phyloP scores from a whole-genome alignment of 352 stramenopile species.

The Pythium rishiriense region DNA sequence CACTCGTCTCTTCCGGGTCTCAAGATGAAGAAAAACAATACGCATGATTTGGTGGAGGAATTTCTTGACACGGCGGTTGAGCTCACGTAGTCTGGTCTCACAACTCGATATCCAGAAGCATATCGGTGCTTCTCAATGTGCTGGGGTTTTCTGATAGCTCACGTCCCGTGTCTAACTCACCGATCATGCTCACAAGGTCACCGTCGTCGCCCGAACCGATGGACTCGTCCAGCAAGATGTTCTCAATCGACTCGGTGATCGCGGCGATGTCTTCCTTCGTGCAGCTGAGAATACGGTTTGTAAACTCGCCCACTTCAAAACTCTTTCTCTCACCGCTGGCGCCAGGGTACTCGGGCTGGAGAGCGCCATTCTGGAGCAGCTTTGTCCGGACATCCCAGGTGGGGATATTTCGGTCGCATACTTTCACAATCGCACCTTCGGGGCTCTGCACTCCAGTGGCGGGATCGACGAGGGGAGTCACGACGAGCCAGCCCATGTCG shows the following conservation, averaged over 20 bases:
- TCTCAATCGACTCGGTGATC: conserved; percentile 26
- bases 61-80: too few species aligned
- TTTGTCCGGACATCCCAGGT: conserved; percentile 8
- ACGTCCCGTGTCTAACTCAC: not conserved
- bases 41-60: too few species aligned
- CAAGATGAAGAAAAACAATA: too few species aligned
- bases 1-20: too few species aligned
- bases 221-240: conserved; percentile 22
- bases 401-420: conserved; percentile 16
- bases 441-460: not conserved
- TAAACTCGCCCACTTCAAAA: conserved; percentile 11
- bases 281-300: conserved; percentile 9
- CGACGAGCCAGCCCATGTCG: conserved; percentile 16
- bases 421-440: conserved; percentile 1
- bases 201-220: conserved; percentile 12
- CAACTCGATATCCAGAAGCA: not conserved
- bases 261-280: conserved; percentile 17
- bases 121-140: not conserved
- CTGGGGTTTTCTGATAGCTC: not conserved
- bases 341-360: not conserved
- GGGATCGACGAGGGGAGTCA: not conserved
- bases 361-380: not conserved
- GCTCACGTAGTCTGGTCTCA: too few species aligned
- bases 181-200: conserved; percentile 10
- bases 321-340: not conserved